Evolutionary conservation across 495 filamentous ascomycete species (phyloP), one percentile per base, ranked within the genome.

Genomic region (Penicillium egyptiacum): DNA sequence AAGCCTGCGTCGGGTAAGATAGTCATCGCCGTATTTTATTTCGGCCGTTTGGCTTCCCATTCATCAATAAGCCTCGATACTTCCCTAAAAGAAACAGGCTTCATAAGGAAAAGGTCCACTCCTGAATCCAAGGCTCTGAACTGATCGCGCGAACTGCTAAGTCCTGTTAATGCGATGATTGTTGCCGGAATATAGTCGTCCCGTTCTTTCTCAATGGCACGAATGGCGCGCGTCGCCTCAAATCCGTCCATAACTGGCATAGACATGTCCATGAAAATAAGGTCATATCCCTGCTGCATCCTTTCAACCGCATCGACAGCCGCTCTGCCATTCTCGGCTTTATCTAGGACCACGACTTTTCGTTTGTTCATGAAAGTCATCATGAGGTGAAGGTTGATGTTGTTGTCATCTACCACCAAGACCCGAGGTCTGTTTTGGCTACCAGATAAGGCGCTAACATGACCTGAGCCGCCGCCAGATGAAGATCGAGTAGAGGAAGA

Each of bases 171-270:
- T 1, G 88, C 86, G 47, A 92, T 86, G 51, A 92, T 85, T 25
- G 77, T 79, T 17, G 80, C 78, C 0, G 77, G 74, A 5, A 53
- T 50, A 44, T 53, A 57, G 41, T 57, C 60, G n/a, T 66, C 67
- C 25, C 68, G 66, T 48, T 78, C 76, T 53, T 69, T 71, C 67
- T 91, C 88, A 39, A 87, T 74, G 12, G 77, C 70, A 9, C 88
- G 79, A 53, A 91, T 89, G 14, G 80, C 78, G 2, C 83, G 79
- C 10, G 88, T 88, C 8, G 87, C 81, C 66, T 88, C 86, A 20
- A 90, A 81, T 12, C 88, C 88, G 50, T 88, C 83, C 78, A 91
- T 87, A 0, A 90, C 70, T 0, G 88, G 88, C 88, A 92, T 91
- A 25, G 83, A 85, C 50, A 90, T 84, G 51, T 90, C 86, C 81